Conservation (phyloP, 345 rosid genomes). For the Pseudoturritis turrita region DNA sequence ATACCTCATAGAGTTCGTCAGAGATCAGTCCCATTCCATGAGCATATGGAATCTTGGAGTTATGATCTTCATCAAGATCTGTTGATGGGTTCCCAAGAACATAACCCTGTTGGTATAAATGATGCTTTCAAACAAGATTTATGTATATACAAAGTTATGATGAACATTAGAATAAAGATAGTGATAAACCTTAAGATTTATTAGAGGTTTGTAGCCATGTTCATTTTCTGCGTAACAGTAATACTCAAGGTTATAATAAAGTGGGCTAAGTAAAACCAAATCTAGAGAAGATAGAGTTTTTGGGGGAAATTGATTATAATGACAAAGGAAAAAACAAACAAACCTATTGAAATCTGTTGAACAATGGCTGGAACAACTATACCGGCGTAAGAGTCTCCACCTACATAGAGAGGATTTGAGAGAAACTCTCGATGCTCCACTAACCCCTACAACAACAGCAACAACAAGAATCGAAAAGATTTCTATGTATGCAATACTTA, state of each 20-base stretch:
- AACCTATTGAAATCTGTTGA: background rate
- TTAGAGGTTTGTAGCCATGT: slow-evolving; percentile 16
- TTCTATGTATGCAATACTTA: too few relatives aligned
- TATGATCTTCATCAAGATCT: slow-evolving; percentile 23
- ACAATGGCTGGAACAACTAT: background rate
- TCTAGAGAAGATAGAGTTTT: background rate
- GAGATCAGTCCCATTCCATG: slow-evolving; percentile 68
- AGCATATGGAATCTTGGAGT: slow-evolving; percentile 42
- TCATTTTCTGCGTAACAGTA: too few relatives aligned
- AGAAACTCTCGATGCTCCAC: too few relatives aligned
- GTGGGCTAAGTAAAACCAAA: too few relatives aligned
- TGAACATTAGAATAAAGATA: background rate
- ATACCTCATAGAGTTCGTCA: slow-evolving; percentile 56
- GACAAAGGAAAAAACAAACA: background rate
- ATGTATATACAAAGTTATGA: background rate
- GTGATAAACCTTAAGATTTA: slow-evolving; percentile 48
- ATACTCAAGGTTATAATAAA: background rate
- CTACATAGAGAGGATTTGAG: background rate
- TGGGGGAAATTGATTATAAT: too few relatives aligned
- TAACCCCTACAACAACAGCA: too few relatives aligned
- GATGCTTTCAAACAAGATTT: background rate
- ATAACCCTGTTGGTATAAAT: slow-evolving; percentile 42
- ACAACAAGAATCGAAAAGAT: background rate
- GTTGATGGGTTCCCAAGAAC: slow-evolving; percentile 51
- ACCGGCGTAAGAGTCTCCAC: background rate